Evolutionary conservation across 2,329 filamentous ascomycete species (phyloP), one percentile per base, ranked within the genome.

Genomic region (Phialocephala sp.): DNA sequence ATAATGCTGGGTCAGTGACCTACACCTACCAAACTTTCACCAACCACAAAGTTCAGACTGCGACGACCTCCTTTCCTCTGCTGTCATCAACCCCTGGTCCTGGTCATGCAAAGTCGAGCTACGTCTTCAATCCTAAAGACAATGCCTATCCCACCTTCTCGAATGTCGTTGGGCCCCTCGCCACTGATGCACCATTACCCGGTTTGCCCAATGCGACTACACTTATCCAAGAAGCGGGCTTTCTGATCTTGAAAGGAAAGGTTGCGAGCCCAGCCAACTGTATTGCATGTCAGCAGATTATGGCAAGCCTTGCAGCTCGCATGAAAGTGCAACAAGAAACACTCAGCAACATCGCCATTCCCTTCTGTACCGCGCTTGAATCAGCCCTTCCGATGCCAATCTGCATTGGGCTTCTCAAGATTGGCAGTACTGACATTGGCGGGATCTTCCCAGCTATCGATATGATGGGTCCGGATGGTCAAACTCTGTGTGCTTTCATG

Each of bases 291-390:
- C 37, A 59, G 45, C 37, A 37, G 12, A 45, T 59, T 37, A 8
- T 59, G 20, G 22, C 57, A 18, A 11, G 24, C 15, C 24, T 59
- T n/a, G 57, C 57, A 45, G 57, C 57, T 5, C 20, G 57, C 5
- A 59, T 59, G 57, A 59, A 59, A 24, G 8, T 45, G 6, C 57
- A 59, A 20, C 57, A 59, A 47, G 57, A 59, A 9, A 59, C 57
- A 4, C 36, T 59, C 9, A 59, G 57, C 57, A 32, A 59, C 41
- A 47, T 59, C 24, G 57, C 57, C 18, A 59, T 45, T 32, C 9
- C 57, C 18, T 59, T 43, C 27, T 59, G 57, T 27, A 45, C 20
- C 11, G 4, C 57, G 43, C 41, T 59, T 12, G 6, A 43, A n/a
- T 11, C 12, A 18, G 37, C 24, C 20, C 18, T 59, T 32, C 57